These are phyloP conservation scores for Penicillium salamii DNA, from an alignment of 495 filamentous ascomycete genomes.

Conservation along the genomic window DNA sequence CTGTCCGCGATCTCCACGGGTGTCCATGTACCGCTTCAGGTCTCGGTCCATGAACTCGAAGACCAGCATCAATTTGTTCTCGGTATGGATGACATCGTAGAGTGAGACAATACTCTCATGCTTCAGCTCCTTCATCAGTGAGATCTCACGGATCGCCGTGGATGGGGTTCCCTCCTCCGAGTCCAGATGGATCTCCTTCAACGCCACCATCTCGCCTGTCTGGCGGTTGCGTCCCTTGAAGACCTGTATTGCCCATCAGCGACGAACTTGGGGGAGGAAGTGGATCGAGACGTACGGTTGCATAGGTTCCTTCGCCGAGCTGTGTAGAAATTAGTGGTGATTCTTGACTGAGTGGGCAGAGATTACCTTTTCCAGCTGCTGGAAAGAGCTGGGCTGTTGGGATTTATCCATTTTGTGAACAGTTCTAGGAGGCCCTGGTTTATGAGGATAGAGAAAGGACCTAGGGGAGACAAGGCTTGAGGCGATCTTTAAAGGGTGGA, in stretches of 20 bases:
- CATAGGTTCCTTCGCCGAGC: conserved; percentile 98
- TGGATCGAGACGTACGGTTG: conserved; percentile 65
- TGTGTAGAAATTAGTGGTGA: conserved; percentile 29
- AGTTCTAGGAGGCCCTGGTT: conserved; percentile 7
- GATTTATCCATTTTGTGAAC: conserved; percentile 74
- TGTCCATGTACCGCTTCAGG: conserved; percentile 99
- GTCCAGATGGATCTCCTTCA: conserved; percentile 99
- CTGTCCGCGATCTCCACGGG: conserved; percentile 75
- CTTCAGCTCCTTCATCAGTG: conserved; percentile 98
- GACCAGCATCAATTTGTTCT: conserved; percentile 99
- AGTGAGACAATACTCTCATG: conserved; percentile 97
- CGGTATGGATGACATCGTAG: conserved; percentile 98
- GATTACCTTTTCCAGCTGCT: conserved; percentile 87
- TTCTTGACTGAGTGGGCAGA: background rate
- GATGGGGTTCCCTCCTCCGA: conserved; percentile 97
- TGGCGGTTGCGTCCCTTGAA: conserved; percentile 98
- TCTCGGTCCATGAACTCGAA: conserved; percentile 99
- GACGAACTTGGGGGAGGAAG: conserved; percentile 6
- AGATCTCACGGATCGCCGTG: conserved; percentile 98
- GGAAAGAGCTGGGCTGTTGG: conserved; percentile 90
- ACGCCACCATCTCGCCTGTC: conserved; percentile 90
- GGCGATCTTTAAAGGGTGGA: conserved; percentile 27
- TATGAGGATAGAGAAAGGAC: conserved; percentile 33
- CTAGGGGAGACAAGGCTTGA: conserved; percentile 39
- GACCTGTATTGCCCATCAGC: conserved; percentile 56